Base-by-base conservation (phyloP, 768 basidiomycete genomes). In the Boletus bicolor region DNA sequence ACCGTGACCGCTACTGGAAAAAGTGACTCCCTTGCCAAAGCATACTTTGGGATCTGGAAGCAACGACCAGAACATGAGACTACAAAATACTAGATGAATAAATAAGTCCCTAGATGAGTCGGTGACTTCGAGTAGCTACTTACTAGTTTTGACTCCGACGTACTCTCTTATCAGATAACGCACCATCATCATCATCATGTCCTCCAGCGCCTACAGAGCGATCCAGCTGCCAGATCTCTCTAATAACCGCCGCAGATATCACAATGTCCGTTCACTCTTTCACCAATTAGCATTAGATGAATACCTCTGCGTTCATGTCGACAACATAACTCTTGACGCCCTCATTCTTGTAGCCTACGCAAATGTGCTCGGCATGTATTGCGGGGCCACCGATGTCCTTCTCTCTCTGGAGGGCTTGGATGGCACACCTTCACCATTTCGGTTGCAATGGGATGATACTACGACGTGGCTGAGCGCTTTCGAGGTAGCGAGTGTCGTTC, bases 281-380 rank as follows among this genome's bases (percentile, higher is more conserved):
- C 36, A 49, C 37, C 43, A 49, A 19, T 44, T 56, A 26, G 34
- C 43, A 15, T 24, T 64, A 28, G 52, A 53, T 11, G 44, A 54
- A 26, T 32, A 44, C 51, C 42, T 47, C 15, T 44, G 35, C 32
- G n/a, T 15, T 49, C 53, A 44, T 38, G 46, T 38, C 34, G 49
- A 53, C 12, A 38, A 47, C 26, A 17, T 28, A 10, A 53, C 37
- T n/a, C 51, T 60, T 11, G 47, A 60, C 24, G 53, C 59, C 10
- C 15, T 59, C 34, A 24, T 65, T 24, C 53, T 68, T 14, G 64
- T 63, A 17, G 64, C 67, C 15, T 68, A 64, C 44, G 55, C 55
- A 19, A 51, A 56, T 6, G 10, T 65, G 35, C 59, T 68, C 15
- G 66, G 67, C 43, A 47, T 56, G 50, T 70, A 68, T 48, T 68